Base-by-base conservation (phyloP, 2,329 filamentous ascomycete species). In the Verticillium tricorpus region DNA sequence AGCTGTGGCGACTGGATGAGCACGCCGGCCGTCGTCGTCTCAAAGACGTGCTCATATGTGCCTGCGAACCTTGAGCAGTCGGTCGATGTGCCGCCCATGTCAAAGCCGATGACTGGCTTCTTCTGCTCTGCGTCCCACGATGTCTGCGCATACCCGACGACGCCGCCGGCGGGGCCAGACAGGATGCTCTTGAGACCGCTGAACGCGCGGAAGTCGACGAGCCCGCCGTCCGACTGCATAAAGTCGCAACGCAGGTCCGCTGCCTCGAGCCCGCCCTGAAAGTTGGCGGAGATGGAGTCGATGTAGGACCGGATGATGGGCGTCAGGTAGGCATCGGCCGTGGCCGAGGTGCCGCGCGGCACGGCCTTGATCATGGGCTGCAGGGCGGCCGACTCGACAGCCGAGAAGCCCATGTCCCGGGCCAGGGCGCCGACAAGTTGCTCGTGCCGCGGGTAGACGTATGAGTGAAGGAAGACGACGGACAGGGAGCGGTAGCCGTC, bases 1-100 rank as follows among this genome's bases (percentile, higher is more conserved):
- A 93, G 82, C 70, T 93, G 90, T 0, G 91, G 90, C 1, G 87
- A 89, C 65, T 93, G 90, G 12, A 93, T 91, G 1, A 89, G 89
- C 1, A 93, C 86, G 14, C 90, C 91, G 0, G 91, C 90, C 0
- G 89, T 92, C 0, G 89, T 92, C 0, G 89, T 92, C 69, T 92
- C 90, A 64, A 93, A 92, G 0, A 78, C 71, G 56, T 79, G 76
- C 32, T 78, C 77, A 35, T 75, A 75, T 2, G 71, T 70, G 1
- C 77, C 77, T 2, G 71, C 87, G 66, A 90, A 92, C 40, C 90
- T 79, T 31, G 86, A 90, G 9, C 92, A 88, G 69, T 92, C 89
- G 1, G 90, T 92, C 32, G 84, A 88, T 1, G 90, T 92, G n/a
- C 90, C 90, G 9, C 77, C 77, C 88, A 90, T 93, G 66, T 93